A percentile compares a stretch with the other conserved stretches of the same genome.
Conservation (phyloP, 345 rosid species). For the Clausena lansium region DNA sequence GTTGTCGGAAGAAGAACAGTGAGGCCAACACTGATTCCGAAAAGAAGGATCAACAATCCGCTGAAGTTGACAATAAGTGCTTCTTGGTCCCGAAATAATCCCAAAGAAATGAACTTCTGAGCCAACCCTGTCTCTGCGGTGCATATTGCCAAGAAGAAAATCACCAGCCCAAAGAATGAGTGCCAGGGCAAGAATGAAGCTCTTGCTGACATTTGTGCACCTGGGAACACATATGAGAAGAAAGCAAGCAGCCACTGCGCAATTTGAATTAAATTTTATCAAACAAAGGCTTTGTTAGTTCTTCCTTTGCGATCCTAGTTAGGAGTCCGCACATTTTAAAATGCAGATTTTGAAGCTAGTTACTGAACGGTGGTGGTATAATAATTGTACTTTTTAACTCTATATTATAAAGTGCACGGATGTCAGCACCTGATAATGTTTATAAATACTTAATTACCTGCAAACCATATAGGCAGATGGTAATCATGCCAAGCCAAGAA, state of each 20-base stretch:
- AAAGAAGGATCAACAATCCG: constrained; percentile 43
- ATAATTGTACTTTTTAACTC: too few relatives aligned
- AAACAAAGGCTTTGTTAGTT: too few relatives aligned
- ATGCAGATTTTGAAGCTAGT: too few relatives aligned
- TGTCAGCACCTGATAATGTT: neutral
- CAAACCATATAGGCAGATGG: constrained; percentile 46
- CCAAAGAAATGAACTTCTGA: constrained; percentile 18
- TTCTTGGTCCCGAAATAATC: constrained; percentile 24
- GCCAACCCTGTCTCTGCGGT: constrained; percentile 45
- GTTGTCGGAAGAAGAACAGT: constrained; percentile 30
- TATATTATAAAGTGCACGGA: too few relatives aligned
- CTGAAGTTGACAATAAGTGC: constrained; percentile 49
- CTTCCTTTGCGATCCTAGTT: neutral
- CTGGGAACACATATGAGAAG: constrained; percentile 44
- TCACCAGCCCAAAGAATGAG: constrained; percentile 32
- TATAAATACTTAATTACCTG: constrained; percentile 31
- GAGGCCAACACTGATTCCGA: constrained; percentile 40
- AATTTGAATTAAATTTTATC: too few relatives aligned
- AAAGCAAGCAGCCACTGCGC: constrained; percentile 45
- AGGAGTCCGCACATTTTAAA: too few relatives aligned
- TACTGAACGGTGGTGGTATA: too few relatives aligned
- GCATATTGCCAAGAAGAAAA: constrained; percentile 42
- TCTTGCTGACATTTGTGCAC: constrained; percentile 29
- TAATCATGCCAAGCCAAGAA: constrained; percentile 53
- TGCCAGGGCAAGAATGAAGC: constrained; percentile 49